Evolutionary conservation across 805 yeast species (phyloP).

Genomic region (Pichia exigua): DNA sequence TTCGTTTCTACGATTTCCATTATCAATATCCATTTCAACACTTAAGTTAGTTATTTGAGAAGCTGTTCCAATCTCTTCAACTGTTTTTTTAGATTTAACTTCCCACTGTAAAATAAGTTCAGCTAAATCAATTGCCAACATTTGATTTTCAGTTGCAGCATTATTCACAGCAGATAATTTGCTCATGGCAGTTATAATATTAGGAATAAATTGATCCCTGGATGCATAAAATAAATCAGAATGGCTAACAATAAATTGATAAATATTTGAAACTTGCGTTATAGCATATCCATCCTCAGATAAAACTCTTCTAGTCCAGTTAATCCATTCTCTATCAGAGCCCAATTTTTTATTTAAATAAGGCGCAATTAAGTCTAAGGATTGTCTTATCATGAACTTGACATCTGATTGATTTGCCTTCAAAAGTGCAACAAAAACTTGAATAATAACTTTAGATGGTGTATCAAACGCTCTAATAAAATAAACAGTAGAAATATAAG

Average conservation of each 20-base stretch:
- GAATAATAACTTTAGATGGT: slow-evolving; percentile 81
- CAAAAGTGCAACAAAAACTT: slow-evolving; percentile 82
- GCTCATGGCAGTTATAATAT: slow-evolving; percentile 87
- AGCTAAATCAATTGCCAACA: slow-evolving; percentile 81
- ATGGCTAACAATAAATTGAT: slow-evolving; percentile 82
- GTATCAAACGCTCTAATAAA: slow-evolving; percentile 86
- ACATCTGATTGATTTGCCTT: slow-evolving; percentile 83
- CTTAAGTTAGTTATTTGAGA: background rate
- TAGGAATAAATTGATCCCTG: slow-evolving; percentile 82
- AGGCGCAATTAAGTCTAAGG: slow-evolving; percentile 83
- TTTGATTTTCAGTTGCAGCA: slow-evolving; percentile 73
- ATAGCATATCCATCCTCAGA: slow-evolving; percentile 87
- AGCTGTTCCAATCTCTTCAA: background rate
- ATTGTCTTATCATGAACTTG: slow-evolving; percentile 73
- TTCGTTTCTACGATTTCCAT: background rate
- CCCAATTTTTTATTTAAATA: slow-evolving; percentile 69
- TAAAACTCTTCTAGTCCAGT: slow-evolving; percentile 88
- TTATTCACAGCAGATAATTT: slow-evolving; percentile 73
- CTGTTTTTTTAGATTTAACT: slow-evolving; percentile 24
- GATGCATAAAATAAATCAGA: slow-evolving; percentile 78
- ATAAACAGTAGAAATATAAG: slow-evolving; percentile 79
- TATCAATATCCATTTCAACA: slow-evolving; percentile 4
- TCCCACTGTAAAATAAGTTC: slow-evolving; percentile 87
- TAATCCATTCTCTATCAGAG: slow-evolving; percentile 65
- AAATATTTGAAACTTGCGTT: slow-evolving; percentile 77